Evolutionary conservation across 257 asterid genomes (phyloP), one percentile per base, ranked within the genome.

Genomic region (Forsythia suspensa): DNA sequence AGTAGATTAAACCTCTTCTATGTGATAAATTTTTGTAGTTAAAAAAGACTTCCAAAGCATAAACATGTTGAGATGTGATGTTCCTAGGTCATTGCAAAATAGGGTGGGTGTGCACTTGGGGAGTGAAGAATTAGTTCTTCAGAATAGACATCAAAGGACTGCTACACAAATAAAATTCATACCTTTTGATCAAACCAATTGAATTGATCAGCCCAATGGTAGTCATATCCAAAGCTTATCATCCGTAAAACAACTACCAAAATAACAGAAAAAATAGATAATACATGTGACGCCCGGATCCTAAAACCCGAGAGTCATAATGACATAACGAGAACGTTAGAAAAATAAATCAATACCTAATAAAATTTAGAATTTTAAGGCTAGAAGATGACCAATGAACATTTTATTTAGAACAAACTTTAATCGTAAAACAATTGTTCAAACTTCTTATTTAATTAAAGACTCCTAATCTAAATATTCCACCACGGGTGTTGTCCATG

Each of bases 211-310:
- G 84, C 89, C 98, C 94, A 95, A 71, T 95, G 97, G 85, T 93
- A 95, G 85, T 95, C 99, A 86, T 81, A 88, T 11, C 99, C 99
- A 82, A 90, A 95, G 91, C 99, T 95, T 82, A 95, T 88, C 99
- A 95, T 95, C 41, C 99, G 96, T 84, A 95, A 82, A 78, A 93
- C 93, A 88, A 95, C 98, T 95, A 95, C 75, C 76, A 44, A 51
- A 72, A 29, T 73, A 66, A 80, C 70, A 34, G 46, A 51, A 73
- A 8, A 41, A 41, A 46, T 80, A 74, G 15, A 59, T 42, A 71
- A 41, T 1, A 40, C 46, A 29, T 38, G 44, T 41, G 44, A 24
- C 24, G 24, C 24, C 24, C 24, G 24, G 24, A 24, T 24, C 24
- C 24, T 24, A 24, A 24, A 24, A 24, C 24, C 24, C 24, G 24